These are phyloP conservation scores for Physcomitrellopsis africana DNA, from an alignment of 225 moss, liverwort and hornwort genomes.

Conservation along the genomic window DNA sequence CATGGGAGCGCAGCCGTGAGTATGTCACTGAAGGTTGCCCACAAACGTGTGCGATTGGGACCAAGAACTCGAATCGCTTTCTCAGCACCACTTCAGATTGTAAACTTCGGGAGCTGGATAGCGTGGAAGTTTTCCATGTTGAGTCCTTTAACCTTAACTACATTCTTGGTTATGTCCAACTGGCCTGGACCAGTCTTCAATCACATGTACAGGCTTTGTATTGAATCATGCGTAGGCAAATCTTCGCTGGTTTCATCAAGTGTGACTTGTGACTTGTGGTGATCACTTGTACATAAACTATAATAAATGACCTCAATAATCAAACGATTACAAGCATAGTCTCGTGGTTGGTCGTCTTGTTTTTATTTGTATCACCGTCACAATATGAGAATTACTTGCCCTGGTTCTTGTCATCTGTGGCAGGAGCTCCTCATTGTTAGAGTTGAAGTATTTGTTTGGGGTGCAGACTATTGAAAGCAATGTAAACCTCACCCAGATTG, in stretches of 20 bases:
- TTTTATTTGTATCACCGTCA: not conserved
- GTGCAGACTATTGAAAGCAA: constrained; percentile 66
- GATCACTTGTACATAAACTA: not conserved
- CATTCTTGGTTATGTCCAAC: not conserved
- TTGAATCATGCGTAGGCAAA: not conserved
- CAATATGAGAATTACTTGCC: not conserved
- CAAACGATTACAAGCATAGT: not conserved
- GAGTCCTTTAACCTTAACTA: constrained; percentile 14
- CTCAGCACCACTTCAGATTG: constrained; percentile 66
- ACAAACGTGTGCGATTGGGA: constrained; percentile 66
- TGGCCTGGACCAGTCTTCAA: not conserved
- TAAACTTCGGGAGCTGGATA: constrained; percentile 74
- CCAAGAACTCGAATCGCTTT: constrained; percentile 60
- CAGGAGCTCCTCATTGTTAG: constrained; percentile 20
- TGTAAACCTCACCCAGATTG: constrained; percentile 68
- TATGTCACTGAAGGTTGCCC: constrained; percentile 74
- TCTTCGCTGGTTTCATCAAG: not conserved
- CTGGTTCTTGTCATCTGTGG: not conserved
- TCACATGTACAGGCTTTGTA: not conserved
- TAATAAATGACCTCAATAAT: not conserved
- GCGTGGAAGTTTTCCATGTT: constrained; percentile 65
- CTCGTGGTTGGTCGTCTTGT: not conserved
- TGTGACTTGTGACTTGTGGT: not conserved
- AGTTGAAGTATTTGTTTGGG: constrained; percentile 22
- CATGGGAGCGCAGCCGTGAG: constrained; percentile 64